Percentiles rank a stretch among this genome's conserved stretches.
phyloP scores from a whole-genome alignment of 2,329 filamentous ascomycete species.

The Neocucurbitaria cava region DNA sequence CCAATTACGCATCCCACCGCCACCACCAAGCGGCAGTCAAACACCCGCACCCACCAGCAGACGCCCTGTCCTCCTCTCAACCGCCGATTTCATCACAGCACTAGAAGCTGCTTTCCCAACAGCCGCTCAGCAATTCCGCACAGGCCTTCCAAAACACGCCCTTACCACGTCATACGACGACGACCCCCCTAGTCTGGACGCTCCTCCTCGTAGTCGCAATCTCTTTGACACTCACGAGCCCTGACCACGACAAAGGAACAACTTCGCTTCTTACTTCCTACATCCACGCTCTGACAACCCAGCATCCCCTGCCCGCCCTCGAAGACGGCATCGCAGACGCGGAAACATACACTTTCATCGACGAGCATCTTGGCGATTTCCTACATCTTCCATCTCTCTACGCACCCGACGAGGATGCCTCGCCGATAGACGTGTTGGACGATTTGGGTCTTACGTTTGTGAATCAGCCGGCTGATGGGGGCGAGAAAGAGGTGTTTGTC shows the following conservation, averaged over 20 bases:
- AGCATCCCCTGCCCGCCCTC: constrained; percentile 22
- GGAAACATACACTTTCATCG: constrained; percentile 30
- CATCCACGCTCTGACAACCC: constrained; percentile 14
- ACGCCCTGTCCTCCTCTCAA: constrained; percentile 18
- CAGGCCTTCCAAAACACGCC: constrained; percentile 16
- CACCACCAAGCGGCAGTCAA: neutral
- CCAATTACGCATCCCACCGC: constrained; percentile 7
- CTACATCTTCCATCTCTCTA: constrained; percentile 8
- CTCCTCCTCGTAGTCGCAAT: constrained; percentile 28
- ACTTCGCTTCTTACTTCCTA: constrained; percentile 1
- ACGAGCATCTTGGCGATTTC: constrained; percentile 30
- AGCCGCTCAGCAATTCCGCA: constrained; percentile 12
- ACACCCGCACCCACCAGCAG: constrained; percentile 7
- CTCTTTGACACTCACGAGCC: constrained; percentile 18
- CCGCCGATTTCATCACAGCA: constrained; percentile 15
- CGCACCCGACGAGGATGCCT: neutral
- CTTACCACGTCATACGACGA: constrained; percentile 14
- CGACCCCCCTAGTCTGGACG: constrained; percentile 30
- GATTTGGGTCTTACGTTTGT: constrained; percentile 20
- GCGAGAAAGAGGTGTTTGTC: constrained; percentile 8
- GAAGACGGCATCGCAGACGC: constrained; percentile 35
- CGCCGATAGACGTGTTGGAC: constrained; percentile 19
- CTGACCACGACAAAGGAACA: neutral
- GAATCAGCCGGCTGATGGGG: constrained; percentile 1
- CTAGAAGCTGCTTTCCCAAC: constrained; percentile 19